Conservation (phyloP, 2,329 filamentous ascomycete species). For the Chrysoporthe austroafricana region DNA sequence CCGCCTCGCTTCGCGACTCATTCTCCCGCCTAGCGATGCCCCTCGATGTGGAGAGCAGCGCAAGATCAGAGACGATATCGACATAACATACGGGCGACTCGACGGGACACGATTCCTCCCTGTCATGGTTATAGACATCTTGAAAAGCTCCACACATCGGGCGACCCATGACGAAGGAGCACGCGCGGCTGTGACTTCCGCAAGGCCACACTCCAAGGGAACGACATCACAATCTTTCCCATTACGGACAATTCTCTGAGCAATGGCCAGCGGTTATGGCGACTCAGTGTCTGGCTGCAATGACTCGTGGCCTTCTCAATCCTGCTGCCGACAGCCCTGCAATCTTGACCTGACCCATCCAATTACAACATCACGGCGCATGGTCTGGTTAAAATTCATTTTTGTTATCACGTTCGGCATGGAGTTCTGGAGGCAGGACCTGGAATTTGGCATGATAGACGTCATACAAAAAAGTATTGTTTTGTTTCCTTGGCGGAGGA, state of each 20-base stretch:
- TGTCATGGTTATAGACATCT: not conserved
- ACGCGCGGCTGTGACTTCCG: not conserved
- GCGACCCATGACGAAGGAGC: not conserved
- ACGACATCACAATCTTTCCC: not conserved
- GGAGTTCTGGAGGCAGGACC: not conserved
- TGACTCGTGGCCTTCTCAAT: not conserved
- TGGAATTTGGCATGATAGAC: not conserved
- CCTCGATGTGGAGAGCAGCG: not conserved
- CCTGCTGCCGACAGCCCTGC: not conserved
- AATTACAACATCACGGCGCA: not conserved
- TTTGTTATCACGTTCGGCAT: not conserved
- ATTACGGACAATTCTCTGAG: not conserved
- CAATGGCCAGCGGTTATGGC: too few relatives aligned
- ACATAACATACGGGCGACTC: not conserved
- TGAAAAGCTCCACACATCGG: not conserved
- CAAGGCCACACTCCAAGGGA: not conserved
- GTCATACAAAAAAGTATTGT: not conserved
- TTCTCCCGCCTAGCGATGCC: not conserved
- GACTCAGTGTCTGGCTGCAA: not conserved
- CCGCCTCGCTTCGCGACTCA: not conserved
- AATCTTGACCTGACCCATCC: not conserved
- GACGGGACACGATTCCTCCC: not conserved
- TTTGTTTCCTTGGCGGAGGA: not conserved
- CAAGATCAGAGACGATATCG: not conserved
- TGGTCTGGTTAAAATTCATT: not conserved